phyloP scores from a whole-genome alignment of 2,329 filamentous ascomycete genomes.

The Bipolaris sorokiniana region DNA sequence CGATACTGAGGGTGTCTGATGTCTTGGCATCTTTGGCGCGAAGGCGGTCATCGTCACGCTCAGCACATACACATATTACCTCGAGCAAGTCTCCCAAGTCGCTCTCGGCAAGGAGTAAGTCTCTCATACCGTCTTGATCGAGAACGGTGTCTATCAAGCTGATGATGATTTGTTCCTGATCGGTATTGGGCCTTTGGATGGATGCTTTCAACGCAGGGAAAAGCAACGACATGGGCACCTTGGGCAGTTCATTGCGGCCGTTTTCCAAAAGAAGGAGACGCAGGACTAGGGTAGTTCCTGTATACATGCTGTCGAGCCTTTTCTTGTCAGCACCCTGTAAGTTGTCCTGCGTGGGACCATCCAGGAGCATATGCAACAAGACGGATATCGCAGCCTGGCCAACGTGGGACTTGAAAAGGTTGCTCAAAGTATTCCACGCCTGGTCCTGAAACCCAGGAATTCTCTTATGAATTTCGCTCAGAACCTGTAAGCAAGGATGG shows the following conservation, averaged over 20 bases:
- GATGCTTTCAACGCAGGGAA: constrained; percentile 44
- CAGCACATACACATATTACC: constrained; percentile 62
- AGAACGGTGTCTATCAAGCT: constrained; percentile 50
- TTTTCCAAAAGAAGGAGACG: constrained; percentile 43
- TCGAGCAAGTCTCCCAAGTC: constrained; percentile 69
- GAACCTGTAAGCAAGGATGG: constrained; percentile 69
- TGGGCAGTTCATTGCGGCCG: constrained; percentile 41
- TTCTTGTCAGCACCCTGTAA: constrained; percentile 30
- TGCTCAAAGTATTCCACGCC: constrained; percentile 73
- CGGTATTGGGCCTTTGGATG: constrained; percentile 33
- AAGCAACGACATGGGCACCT: constrained; percentile 43
- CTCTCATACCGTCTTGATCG: constrained; percentile 60
- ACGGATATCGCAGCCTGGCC: constrained; percentile 72
- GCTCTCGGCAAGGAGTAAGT: constrained; percentile 66
- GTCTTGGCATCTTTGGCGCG: constrained; percentile 20
- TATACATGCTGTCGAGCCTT: constrained; percentile 34
- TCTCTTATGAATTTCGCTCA: constrained; percentile 74
- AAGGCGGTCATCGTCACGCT: constrained; percentile 39
- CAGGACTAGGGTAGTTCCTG: constrained; percentile 40
- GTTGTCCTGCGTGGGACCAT: constrained; percentile 33
- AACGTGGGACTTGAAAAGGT: constrained; percentile 75
- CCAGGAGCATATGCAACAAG: constrained; percentile 62
- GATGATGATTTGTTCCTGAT: constrained; percentile 58
- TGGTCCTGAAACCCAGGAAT: constrained; percentile 66
- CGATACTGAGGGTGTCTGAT: constrained; percentile 46